Evolutionary conservation across 768 basidiomycete species (phyloP).

Genomic region (Cyathus striatus): DNA sequence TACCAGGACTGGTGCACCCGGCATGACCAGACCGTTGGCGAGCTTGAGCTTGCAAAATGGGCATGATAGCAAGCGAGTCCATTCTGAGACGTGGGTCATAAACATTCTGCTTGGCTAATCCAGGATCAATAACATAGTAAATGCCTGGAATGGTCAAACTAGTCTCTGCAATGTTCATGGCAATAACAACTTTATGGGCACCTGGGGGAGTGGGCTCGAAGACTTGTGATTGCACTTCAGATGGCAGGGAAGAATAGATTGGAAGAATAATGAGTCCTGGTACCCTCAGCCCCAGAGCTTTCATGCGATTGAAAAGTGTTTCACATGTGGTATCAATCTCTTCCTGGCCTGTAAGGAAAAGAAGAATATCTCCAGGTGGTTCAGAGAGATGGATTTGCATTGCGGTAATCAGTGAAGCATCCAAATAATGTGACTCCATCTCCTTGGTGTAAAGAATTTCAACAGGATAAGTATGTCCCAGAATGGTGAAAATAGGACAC

Average conservation of each 20-base stretch:
- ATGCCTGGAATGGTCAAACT: slow-evolving; percentile 98
- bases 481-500: slow-evolving; percentile 98
- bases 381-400: slow-evolving; percentile 99
- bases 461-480: slow-evolving; percentile 98
- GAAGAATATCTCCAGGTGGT: slow-evolving; percentile 91
- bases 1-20: slow-evolving; percentile 96
- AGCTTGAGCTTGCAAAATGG: slow-evolving; percentile 98
- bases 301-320: slow-evolving; percentile 97
- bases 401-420: slow-evolving; percentile 96
- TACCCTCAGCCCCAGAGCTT: slow-evolving; percentile 96
- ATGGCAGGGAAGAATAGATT: slow-evolving; percentile 96
- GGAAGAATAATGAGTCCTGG: slow-evolving; percentile 96
- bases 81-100: slow-evolving; percentile 96
- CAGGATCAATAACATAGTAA: slow-evolving; percentile 98
- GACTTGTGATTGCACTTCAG: slow-evolving; percentile 95
- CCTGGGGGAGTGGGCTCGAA: slow-evolving; percentile 98
- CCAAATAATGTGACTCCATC: slow-evolving; percentile 94
- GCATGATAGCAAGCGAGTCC: slow-evolving; percentile 98
- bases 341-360: slow-evolving; percentile 98
- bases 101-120: slow-evolving; percentile 98
- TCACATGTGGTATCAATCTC: slow-evolving; percentile 98
- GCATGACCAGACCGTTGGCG: slow-evolving; percentile 94
- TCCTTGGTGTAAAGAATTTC: slow-evolving; percentile 99
- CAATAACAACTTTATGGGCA: slow-evolving; percentile 97
- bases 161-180: slow-evolving; percentile 99